phyloP scores from a whole-genome alignment of 2,329 filamentous ascomycete species.

The Gyromitra esculenta region DNA sequence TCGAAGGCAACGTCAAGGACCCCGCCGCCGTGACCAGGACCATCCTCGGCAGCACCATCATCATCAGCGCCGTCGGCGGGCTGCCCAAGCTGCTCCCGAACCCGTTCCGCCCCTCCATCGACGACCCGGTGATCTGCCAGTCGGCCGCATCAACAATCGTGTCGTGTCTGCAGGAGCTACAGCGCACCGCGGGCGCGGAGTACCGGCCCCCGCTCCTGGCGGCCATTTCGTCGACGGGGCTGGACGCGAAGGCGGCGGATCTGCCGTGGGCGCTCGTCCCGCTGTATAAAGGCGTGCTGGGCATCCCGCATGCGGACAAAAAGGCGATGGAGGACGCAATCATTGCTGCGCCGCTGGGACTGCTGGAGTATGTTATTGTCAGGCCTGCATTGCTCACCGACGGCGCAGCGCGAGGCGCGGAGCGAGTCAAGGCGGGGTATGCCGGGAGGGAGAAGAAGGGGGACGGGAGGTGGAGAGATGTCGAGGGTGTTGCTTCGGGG shows the following conservation, averaged over 20 bases:
- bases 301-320: slow-evolving; percentile 65
- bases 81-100: slow-evolving; percentile 58
- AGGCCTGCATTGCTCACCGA: slow-evolving; percentile 59
- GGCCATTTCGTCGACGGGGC: slow-evolving; percentile 63
- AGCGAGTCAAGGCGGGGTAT: slow-evolving; percentile 56
- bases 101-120: slow-evolving; percentile 59
- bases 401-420: slow-evolving; percentile 56
- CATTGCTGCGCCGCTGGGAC: slow-evolving; percentile 37
- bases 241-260: slow-evolving; percentile 61
- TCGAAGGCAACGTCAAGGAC: slow-evolving; percentile 65
- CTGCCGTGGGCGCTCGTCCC: slow-evolving; percentile 63
- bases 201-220: slow-evolving; percentile 60
- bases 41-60: slow-evolving; percentile 64
- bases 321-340: slow-evolving; percentile 62
- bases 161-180: slow-evolving; percentile 59
- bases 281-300: slow-evolving; percentile 63
- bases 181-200: slow-evolving; percentile 28
- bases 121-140: slow-evolving; percentile 65
- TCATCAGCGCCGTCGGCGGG: slow-evolving; percentile 64
- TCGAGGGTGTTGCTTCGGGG: slow-evolving; percentile 62
- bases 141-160: slow-evolving; percentile 63
- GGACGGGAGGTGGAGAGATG: slow-evolving; percentile 53
- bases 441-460: slow-evolving; percentile 53
- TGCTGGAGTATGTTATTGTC: slow-evolving; percentile 56
- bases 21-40: slow-evolving; percentile 60